Base-by-base conservation (phyloP, 495 filamentous ascomycete species). In the Entonaema liquescens region DNA sequence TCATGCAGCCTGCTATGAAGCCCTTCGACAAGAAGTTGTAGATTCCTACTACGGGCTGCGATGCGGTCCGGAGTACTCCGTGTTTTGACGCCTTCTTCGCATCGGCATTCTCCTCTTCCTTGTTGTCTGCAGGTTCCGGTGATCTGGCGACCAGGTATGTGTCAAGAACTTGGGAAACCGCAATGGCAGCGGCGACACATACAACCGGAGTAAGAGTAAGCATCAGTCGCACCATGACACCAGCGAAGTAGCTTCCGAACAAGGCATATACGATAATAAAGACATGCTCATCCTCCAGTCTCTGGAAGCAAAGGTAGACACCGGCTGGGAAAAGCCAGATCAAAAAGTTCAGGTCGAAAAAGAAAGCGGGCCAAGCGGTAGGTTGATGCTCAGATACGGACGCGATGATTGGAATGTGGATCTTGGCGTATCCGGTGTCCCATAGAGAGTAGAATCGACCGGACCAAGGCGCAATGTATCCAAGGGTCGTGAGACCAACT, bases 321-420 rank as follows among this genome's bases (percentile, higher is more conserved):
- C 96, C 96, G 21, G 95, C 96, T 1, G 96, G 96, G 88, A 99
- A 98, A 59, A 98, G 89, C 94, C 94, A 99, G 81, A 99, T 97
- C 67, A 99, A 85, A 85, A 99, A 88, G 82, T 97, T 97, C 71
- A 99, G 86, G 74, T 99, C 96, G 79, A 99, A 99, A 83, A 98
- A 99, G 88, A 98, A 99, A 35, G 96, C 94, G 7, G 96, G 96
- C 96, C 96, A 99, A n/a, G 96, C 96, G 26, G 96, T 99, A 12
- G 96, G 96, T 79, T 99, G 96, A 85, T 99, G 96, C 79, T 99
- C 96, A 7, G 96, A 99, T 28, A 99, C 96, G 2, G 95, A 98
- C 25, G 96, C 96, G 80, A 99, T 99, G 76, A 99, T 99, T 35
- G 96, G 96, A 77, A 99, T 99, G 73, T 99, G 96, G 66, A 98